A percentile compares a stretch with the other conserved stretches of the same genome.
Evolutionary conservation across 148 eudicot genomes (phyloP).

Genomic region (Camellia lanceoleosa): DNA sequence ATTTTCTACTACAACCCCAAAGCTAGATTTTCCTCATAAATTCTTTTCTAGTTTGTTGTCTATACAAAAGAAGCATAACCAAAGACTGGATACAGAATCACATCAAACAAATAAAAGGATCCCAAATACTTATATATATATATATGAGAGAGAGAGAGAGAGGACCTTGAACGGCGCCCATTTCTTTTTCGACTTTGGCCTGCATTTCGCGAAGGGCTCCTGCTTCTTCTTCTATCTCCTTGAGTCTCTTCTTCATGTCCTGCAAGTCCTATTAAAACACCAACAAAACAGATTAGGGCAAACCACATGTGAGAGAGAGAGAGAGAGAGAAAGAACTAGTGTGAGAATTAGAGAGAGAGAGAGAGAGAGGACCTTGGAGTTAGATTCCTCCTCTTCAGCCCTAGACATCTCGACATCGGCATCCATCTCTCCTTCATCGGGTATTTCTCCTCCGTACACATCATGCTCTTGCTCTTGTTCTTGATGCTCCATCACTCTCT

Average conservation of each 20-base stretch:
- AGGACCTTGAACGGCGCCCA: conserved; percentile 34
- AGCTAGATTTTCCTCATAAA: not conserved
- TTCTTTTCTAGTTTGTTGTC: not conserved
- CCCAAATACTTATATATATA: not conserved
- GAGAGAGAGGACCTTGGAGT: conserved; percentile 22
- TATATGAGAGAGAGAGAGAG: not conserved
- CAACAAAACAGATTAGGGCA: not conserved
- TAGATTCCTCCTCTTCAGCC: conserved; percentile 22
- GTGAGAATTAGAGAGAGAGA: not conserved
- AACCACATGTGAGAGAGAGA: not conserved
- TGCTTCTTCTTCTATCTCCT: conserved; percentile 40
- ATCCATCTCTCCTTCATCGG: conserved; percentile 39
- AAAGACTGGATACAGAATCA: not conserved
- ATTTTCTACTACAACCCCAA: not conserved
- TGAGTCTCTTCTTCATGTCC: conserved; percentile 40
- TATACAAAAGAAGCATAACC: not conserved
- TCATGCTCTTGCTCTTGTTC: conserved; percentile 39
- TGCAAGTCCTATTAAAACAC: conserved; percentile 27
- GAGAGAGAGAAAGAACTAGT: not conserved
- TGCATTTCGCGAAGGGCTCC: conserved; percentile 42
- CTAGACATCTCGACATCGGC: conserved; percentile 38
- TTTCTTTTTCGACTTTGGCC: conserved; percentile 41
- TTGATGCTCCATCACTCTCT: conserved; percentile 22
- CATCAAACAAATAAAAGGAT: not conserved
- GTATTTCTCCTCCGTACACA: conserved; percentile 41